Percentiles rank a stretch among this genome's conserved stretches.
phyloP scores from a whole-genome alignment of 2,329 filamentous ascomycete genomes.

The Sclerotinia trifoliorum region DNA sequence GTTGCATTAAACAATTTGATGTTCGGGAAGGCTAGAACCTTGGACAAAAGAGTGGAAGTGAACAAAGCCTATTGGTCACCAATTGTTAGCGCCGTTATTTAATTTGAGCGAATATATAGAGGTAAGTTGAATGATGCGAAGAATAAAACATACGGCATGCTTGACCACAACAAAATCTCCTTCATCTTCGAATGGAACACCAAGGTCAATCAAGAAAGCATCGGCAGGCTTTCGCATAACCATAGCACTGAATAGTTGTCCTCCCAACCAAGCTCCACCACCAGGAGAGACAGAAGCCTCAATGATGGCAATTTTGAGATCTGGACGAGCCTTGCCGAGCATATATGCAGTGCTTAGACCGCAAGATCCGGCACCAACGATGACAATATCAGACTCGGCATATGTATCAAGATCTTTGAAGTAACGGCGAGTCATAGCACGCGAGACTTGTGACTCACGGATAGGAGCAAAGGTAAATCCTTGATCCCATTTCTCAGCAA shows the following conservation, averaged over 20 bases:
- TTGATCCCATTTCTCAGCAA: slow-evolving; percentile 73
- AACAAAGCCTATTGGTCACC: slow-evolving; percentile 61
- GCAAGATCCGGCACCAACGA: slow-evolving; percentile 86
- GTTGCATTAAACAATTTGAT: slow-evolving; percentile 97
- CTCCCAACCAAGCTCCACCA: slow-evolving; percentile 88
- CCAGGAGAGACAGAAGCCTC: slow-evolving; percentile 85
- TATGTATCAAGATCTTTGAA: slow-evolving; percentile 85
- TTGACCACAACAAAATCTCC: slow-evolving; percentile 88
- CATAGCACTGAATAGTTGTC: slow-evolving; percentile 94
- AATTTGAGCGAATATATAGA: not conserved
- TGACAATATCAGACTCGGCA: slow-evolving; percentile 91
- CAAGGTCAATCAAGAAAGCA: slow-evolving; percentile 75
- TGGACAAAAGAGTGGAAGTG: slow-evolving; percentile 81
- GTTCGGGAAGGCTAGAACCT: slow-evolving; percentile 82
- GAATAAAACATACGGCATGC: slow-evolving; percentile 59
- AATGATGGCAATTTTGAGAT: slow-evolving; percentile 88
- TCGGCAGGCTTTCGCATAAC: slow-evolving; percentile 92
- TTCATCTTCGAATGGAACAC: slow-evolving; percentile 84
- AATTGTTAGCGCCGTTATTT: not conserved
- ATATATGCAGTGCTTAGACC: slow-evolving; percentile 83
- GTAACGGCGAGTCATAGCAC: slow-evolving; percentile 92
- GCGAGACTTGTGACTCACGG: slow-evolving; percentile 87
- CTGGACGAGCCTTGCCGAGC: slow-evolving; percentile 77
- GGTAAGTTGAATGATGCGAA: not conserved
- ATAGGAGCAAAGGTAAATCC: slow-evolving; percentile 79